A percentile compares a stretch with the other conserved stretches of the same genome.
Evolutionary conservation across 257 asterid genomes (phyloP).

Genomic region (Nicotiana tomentosiformis): DNA sequence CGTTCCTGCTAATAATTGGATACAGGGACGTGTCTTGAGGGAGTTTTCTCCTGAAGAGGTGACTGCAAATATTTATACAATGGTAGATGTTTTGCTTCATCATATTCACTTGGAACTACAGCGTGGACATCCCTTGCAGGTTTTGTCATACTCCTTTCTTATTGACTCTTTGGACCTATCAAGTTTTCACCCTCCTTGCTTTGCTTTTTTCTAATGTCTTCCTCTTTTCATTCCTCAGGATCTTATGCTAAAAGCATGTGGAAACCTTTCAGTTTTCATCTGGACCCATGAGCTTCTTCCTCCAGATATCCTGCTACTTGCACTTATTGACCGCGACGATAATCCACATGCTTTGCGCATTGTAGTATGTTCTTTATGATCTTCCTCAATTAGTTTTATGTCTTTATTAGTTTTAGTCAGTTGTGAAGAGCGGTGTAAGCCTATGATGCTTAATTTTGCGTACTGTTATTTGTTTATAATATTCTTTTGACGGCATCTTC

Average conservation of each 20-base stretch:
- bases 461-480: background rate
- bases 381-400: constrained; percentile 12
- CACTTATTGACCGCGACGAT: constrained; percentile 93
- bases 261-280: constrained; percentile 76
- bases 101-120: constrained; percentile 80
- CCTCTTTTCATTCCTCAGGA: constrained; percentile 52
- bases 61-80: constrained; percentile 78
- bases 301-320: constrained; percentile 77
- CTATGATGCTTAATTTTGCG: background rate
- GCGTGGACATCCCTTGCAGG: constrained; percentile 93
- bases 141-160: constrained; percentile 23
- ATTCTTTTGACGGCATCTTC: background rate
- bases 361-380: constrained; percentile 54
- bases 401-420: constrained; percentile 2
- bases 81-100: constrained; percentile 94
- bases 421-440: background rate
- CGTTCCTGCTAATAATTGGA: constrained; percentile 19
- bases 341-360: constrained; percentile 89
- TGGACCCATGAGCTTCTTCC: constrained; percentile 97
- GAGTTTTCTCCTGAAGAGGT: constrained; percentile 99
- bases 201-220: background rate
- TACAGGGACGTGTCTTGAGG: constrained; percentile 82
- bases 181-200: background rate
- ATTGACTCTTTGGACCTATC: constrained; percentile 12
- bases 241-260: constrained; percentile 74